Evolutionary conservation across 352 stramenopile species (phyloP).

Genomic region (Phytophthora fragariaefolia): DNA sequence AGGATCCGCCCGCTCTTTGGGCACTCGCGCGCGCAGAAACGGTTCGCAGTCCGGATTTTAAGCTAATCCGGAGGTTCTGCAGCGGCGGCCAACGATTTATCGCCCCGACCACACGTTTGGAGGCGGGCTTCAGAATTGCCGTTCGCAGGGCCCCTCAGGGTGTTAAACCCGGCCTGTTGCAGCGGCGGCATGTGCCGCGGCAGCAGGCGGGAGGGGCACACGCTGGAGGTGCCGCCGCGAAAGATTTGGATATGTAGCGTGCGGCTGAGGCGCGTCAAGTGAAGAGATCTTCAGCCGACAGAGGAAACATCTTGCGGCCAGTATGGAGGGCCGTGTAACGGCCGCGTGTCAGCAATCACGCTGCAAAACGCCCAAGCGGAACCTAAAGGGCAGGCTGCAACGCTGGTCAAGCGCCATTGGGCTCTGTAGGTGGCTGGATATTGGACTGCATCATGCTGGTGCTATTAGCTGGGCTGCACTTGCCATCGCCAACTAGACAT

Average conservation of each 20-base stretch:
- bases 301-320: background rate
- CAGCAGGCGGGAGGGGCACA: slow-evolving; percentile 2
- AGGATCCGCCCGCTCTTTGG: slow-evolving; percentile 26
- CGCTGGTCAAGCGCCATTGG: background rate
- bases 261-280: slow-evolving; percentile 6
- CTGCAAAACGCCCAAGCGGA: background rate
- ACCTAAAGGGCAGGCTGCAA: background rate
- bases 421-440: no score
- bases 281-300: slow-evolving; percentile 7
- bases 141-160: slow-evolving; percentile 4
- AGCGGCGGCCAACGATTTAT: slow-evolving; percentile 1
- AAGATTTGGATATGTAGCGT: slow-evolving; percentile 8
- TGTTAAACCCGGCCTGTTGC: slow-evolving; percentile 8
- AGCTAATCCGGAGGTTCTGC: slow-evolving; percentile 16
- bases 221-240: background rate
- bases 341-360: slow-evolving; percentile 11
- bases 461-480: no score
- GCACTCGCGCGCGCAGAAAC: slow-evolving; percentile 2
- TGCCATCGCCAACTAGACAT: background rate
- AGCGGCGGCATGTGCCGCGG: background rate
- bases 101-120: background rate
- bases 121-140: slow-evolving; percentile 10
- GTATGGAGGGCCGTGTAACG: slow-evolving; percentile 4
- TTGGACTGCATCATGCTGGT: no score
- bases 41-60: slow-evolving; percentile 2